Conservation (phyloP, 73 alveolate species). For the Paramecium biaurelia region DNA sequence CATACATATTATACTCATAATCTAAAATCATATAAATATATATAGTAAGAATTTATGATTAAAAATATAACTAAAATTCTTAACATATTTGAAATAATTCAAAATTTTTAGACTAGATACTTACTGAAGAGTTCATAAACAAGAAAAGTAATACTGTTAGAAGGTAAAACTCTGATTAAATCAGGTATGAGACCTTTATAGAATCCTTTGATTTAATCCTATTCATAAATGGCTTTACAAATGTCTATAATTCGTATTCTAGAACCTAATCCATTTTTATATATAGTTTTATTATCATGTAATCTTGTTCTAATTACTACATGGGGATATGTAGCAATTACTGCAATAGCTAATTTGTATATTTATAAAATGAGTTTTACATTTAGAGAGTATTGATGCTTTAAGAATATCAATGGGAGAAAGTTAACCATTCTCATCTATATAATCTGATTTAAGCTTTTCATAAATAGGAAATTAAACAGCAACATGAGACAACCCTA, state of each 20-base stretch:
- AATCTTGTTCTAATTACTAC: slow-evolving; percentile 61
- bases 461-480: slow-evolving; percentile 61
- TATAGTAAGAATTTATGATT: not conserved
- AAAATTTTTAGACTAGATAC: not conserved
- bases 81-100: not conserved
- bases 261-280: not conserved
- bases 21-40: no score
- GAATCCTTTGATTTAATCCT: slow-evolving; percentile 50
- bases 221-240: not conserved
- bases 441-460: slow-evolving; percentile 20
- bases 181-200: slow-evolving; percentile 61
- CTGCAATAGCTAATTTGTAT: slow-evolving; percentile 41
- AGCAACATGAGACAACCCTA: slow-evolving; percentile 65
- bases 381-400: slow-evolving; percentile 55
- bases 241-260: slow-evolving; percentile 42
- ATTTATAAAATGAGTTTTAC: not conserved
- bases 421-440: not conserved
- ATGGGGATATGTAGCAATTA: slow-evolving; percentile 58
- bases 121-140: slow-evolving; percentile 58
- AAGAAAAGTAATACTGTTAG: slow-evolving; percentile 55
- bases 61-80: not conserved
- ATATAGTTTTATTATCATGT: slow-evolving; percentile 40
- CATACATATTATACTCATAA: no score
- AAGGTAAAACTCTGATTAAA: slow-evolving; percentile 60
- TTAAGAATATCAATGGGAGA: slow-evolving; percentile 43